Conservation (phyloP, 2,329 filamentous ascomycete species). For the Fusarium sp. region DNA sequence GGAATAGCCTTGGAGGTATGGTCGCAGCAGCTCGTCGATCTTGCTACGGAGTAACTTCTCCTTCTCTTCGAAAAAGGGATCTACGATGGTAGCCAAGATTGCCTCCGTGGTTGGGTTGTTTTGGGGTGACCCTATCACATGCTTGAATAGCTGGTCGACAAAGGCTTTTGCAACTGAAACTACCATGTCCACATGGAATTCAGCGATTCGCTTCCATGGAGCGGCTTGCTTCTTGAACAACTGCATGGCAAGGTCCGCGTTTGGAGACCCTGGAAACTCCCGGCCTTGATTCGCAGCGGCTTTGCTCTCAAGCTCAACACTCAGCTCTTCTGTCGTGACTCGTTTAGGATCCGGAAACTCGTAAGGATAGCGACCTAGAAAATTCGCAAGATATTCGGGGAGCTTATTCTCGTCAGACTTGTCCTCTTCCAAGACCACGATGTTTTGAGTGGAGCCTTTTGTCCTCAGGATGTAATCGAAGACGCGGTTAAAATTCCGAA, state of each 20-base stretch:
- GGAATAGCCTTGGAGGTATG: conserved; percentile 50
- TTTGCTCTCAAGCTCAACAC: conserved; percentile 39
- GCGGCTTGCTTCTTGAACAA: conserved; percentile 54
- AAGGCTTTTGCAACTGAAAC: conserved; percentile 49
- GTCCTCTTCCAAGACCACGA: conserved; percentile 13
- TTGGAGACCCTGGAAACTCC: conserved; percentile 55
- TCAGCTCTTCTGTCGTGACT: conserved; percentile 34
- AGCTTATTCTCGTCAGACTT: not conserved
- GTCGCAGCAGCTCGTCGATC: conserved; percentile 54
- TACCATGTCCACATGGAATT: conserved; percentile 50
- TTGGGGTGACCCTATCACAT: conserved; percentile 45
- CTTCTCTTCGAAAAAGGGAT: conserved; percentile 51
- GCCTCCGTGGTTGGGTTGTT: conserved; percentile 35
- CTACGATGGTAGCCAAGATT: conserved; percentile 43
- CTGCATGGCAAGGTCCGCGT: conserved; percentile 51
- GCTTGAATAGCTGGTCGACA: conserved; percentile 50
- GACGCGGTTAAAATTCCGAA: conserved; percentile 47
- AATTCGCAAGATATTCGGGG: conserved; percentile 45
- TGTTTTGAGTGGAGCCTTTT: conserved; percentile 39
- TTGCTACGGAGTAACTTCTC: conserved; percentile 47
- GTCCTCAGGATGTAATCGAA: conserved; percentile 46
- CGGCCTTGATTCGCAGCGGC: conserved; percentile 51
- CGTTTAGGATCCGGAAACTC: conserved; percentile 44
- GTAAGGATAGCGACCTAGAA: conserved; percentile 46
- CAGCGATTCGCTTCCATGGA: conserved; percentile 54